Percentiles rank a stretch among this genome's conserved stretches.
These are phyloP conservation scores for Penicillium pulvis DNA, from an alignment of 495 filamentous ascomycete species.

Conservation along the genomic window DNA sequence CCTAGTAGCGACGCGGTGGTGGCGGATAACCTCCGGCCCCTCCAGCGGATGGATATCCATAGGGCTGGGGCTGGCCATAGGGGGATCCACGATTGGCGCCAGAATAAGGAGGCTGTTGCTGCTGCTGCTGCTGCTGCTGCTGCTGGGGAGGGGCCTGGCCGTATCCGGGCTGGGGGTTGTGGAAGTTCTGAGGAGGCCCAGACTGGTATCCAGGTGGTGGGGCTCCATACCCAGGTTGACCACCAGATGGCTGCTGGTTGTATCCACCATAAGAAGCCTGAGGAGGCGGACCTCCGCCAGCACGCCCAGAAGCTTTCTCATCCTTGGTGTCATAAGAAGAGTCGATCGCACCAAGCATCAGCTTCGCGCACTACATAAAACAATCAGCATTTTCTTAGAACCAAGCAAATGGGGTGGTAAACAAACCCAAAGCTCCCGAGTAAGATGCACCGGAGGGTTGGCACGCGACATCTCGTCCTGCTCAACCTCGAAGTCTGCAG, in stretches of 20 bases:
- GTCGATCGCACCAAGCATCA: conserved; percentile 72
- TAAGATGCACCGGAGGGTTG: conserved; percentile 58
- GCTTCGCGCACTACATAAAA: conserved; percentile 56
- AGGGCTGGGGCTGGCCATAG: conserved; percentile 31
- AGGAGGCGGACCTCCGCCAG: conserved; percentile 21
- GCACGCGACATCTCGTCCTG: conserved; percentile 63
- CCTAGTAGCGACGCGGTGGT: conserved; percentile 35
- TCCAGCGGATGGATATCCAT: conserved; percentile 26
- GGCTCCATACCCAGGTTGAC: conserved; percentile 10
- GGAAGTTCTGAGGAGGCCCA: conserved; percentile 20
- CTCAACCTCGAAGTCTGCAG: conserved; percentile 64
- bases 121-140: conserved; percentile 4
- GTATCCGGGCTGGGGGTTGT: conserved; percentile 25
- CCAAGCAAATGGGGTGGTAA: not conserved
- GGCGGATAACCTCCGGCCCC: conserved; percentile 25
- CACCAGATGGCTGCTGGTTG: conserved; percentile 22
- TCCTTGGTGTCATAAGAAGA: conserved; percentile 66
- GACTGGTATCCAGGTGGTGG: conserved; percentile 17
- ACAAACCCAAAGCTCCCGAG: conserved; percentile 65
- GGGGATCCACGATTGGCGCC: conserved; percentile 10
- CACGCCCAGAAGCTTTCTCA: conserved; percentile 46
- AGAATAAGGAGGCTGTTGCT: conserved; percentile 22
- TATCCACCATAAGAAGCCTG: conserved; percentile 40
- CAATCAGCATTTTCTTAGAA: conserved; percentile 3
- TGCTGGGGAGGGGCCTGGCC: conserved; percentile 11